Evolutionary conservation across 257 asterid species (phyloP), one percentile per base, ranked within the genome.

Genomic region (Fraxinus anomala): DNA sequence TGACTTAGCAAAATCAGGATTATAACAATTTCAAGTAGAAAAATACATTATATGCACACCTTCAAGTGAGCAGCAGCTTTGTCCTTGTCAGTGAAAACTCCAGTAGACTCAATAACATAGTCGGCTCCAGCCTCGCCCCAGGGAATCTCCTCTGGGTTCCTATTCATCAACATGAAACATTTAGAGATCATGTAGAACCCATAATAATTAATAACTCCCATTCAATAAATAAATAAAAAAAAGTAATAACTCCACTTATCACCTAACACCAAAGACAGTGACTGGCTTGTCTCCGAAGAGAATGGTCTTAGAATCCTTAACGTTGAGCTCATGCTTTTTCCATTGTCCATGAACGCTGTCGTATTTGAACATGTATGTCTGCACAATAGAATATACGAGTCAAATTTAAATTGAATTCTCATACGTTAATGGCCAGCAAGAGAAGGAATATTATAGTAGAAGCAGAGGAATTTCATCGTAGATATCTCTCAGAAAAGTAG

Each of bases 231-330:
- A 40, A 42, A 42, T 10, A 10, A 40, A 10, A 11, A 11, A 42
- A 40, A 2, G 3, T 10, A 40, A 40, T 40, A 40, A 11, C 19
- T 14, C 12, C 56, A 47, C n/a, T 47, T 14, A 47, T 14, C n/a
- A 56, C 66, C 66, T 56, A 5, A 56, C 24, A 56, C 66, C 66
- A 56, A 56, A 56, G 66, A 56, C 66, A n/a, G 66, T n/a, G 11
- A 56, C 66, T 56, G 24, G 66, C 66, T 56, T 56, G 26, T n/a
- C 66, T 6, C 28, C 13, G 12, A 56, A 56, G 24, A 56, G 66
- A n/a, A 56, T 19, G 66, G 66, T 56, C 12, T 56, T 56, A n/a
- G 66, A 56, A n/a, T 56, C 66, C 66, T 56, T 56, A 56, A 56
- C 12, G 12, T 56, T n/a, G n/a, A 56, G 66, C 11, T 56, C 66